These are phyloP conservation scores for Phaeosphaeria sp. DNA, from an alignment of 2,329 filamentous ascomycete species.

Conservation along the genomic window DNA sequence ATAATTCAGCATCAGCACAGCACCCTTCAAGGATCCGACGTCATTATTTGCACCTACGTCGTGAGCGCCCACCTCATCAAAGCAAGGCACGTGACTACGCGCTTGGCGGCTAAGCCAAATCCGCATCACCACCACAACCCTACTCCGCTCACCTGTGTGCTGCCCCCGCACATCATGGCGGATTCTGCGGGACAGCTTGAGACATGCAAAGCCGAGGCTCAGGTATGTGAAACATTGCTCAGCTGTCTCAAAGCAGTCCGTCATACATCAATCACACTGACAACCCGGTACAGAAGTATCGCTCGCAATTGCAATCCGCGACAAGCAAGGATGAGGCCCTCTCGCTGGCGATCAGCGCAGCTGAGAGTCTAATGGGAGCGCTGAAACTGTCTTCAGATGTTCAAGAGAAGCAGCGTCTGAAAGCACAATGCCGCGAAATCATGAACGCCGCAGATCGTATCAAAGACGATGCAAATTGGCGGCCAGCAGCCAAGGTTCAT, in stretches of 20 bases:
- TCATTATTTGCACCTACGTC: not conserved
- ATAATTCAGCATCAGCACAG: not conserved
- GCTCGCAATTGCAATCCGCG: conserved; percentile 57
- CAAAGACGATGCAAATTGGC: conserved; percentile 58
- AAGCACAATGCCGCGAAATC: conserved; percentile 72
- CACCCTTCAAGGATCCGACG: not conserved
- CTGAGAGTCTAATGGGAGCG: conserved; percentile 83
- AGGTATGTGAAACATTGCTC: conserved; percentile 33
- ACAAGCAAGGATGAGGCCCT: conserved; percentile 70
- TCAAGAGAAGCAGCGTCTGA: conserved; percentile 71
- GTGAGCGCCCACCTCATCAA: not conserved
- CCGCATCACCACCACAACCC: conserved; percentile 3
- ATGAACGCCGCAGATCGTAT: conserved; percentile 77
- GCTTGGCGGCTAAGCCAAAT: conserved; percentile 9
- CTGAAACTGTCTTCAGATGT: conserved; percentile 66
- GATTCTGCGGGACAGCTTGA: conserved; percentile 32
- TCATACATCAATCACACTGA: conserved; percentile 15
- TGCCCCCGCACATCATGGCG: conserved; percentile 29
- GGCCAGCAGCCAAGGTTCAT: conserved; percentile 14
- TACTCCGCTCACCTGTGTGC: not conserved
- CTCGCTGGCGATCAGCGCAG: conserved; percentile 75
- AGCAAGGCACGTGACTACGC: conserved; percentile 14
- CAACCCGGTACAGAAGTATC: conserved; percentile 26
- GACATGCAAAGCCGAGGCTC: conserved; percentile 40
- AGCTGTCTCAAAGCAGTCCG: not conserved